Percentiles rank a stretch among this genome's conserved stretches.
Conservation (phyloP, 139 green algal genomes). For the Auxenochlorella protothecoides region DNA sequence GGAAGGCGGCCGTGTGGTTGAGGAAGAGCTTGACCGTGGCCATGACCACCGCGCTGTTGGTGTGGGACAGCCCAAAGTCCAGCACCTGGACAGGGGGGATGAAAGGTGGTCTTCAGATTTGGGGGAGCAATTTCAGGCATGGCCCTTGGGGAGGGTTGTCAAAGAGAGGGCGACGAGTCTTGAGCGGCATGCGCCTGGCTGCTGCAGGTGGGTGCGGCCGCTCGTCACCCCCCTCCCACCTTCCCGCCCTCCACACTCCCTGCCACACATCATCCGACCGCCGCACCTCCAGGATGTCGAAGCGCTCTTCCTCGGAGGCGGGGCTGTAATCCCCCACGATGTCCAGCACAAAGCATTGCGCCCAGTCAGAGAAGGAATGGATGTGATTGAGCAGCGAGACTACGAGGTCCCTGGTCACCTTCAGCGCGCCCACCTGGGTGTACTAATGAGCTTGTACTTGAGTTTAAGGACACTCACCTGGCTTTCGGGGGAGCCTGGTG, state of each 20-base stretch:
- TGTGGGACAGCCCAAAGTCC: conserved; percentile 79
- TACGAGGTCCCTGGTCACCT: conserved; percentile 44
- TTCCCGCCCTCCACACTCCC: too few species aligned
- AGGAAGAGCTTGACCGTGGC: conserved; percentile 87
- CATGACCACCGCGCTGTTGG: conserved; percentile 87
- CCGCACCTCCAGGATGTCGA: conserved; percentile 82
- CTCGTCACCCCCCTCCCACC: too few species aligned
- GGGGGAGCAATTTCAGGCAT: too few species aligned
- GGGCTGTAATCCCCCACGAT: conserved; percentile 57
- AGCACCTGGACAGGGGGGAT: conserved; percentile 31
- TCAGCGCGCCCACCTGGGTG: conserved; percentile 15
- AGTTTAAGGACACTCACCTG: too few species aligned
- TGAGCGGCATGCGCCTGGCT: too few species aligned
- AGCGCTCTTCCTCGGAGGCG: conserved; percentile 66
- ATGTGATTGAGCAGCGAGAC: conserved; percentile 88
- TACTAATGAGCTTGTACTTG: not conserved
- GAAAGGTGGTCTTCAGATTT: too few species aligned
- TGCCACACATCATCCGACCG: not conserved
- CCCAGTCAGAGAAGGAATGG: conserved; percentile 86
- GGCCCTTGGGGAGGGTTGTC: too few species aligned
- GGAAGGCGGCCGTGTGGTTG: conserved; percentile 77
- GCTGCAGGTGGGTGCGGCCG: too few species aligned
- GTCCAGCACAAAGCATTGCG: conserved; percentile 86
- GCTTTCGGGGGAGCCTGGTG: too few species aligned
- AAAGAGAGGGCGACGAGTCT: too few species aligned